These are phyloP conservation scores for Psophocarpus tetragonolobus DNA, from an alignment of 306 rosid genomes.

Conservation along the genomic window DNA sequence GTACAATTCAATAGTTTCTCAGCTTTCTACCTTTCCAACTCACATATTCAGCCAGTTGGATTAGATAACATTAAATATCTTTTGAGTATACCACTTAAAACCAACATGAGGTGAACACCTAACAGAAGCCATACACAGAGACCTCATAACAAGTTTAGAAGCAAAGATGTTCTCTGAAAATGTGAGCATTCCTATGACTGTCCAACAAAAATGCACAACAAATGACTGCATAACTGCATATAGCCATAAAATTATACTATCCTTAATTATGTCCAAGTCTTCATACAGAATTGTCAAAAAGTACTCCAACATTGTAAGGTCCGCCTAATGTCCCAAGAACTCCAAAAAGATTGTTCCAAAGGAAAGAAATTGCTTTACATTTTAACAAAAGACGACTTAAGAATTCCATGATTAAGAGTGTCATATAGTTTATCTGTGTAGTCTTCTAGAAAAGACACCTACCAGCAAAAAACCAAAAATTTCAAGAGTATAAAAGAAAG, in stretches of 20 bases:
- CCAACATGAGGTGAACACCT: neutral
- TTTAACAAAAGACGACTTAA: neutral
- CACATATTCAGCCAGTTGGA: neutral
- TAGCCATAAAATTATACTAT: neutral
- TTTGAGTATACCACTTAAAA: neutral
- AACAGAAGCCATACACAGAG: neutral
- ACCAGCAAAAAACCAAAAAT: neutral
- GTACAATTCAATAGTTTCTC: neutral
- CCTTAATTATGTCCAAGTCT: neutral
- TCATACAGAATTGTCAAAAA: neutral
- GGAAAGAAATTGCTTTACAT: neutral
- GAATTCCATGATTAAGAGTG: neutral
- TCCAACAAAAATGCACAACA: constrained; percentile 6
- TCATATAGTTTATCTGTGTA: neutral
- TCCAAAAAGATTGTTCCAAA: constrained; percentile 3
- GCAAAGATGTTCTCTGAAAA: constrained; percentile 5
- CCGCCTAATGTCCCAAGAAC: neutral
- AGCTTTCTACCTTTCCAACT: neutral
- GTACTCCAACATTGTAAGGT: neutral
- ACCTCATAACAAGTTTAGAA: neutral
- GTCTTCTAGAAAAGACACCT: neutral
- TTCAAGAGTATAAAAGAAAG: constrained; percentile 5
- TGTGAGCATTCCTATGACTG: neutral
- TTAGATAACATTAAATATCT: too few species aligned
- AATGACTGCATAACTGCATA: neutral